These are phyloP conservation scores for Beta macrorhiza DNA, from an alignment of 179 eudicot genomes.

Conservation along the genomic window DNA sequence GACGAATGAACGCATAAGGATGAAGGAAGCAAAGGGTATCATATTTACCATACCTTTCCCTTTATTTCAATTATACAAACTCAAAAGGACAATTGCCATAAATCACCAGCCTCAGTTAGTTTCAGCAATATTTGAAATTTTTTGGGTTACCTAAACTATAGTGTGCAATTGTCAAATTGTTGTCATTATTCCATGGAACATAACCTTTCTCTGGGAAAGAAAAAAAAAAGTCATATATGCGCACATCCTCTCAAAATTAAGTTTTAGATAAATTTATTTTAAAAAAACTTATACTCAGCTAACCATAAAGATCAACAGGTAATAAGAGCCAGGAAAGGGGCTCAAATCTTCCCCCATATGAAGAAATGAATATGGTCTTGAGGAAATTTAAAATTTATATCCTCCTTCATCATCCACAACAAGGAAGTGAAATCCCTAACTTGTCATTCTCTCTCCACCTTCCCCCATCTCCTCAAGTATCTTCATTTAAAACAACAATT, in stretches of 20 bases:
- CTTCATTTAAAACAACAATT: background rate
- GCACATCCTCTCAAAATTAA: background rate
- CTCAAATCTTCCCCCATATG: background rate
- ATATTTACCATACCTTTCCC: background rate
- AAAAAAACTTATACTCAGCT: background rate
- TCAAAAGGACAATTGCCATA: background rate
- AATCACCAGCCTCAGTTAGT: too few species aligned
- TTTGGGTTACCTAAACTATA: background rate
- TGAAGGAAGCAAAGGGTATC: background rate
- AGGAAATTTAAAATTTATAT: background rate
- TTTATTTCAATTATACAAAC: background rate
- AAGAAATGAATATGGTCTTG: background rate
- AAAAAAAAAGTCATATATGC: background rate
- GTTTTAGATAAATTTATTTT: background rate
- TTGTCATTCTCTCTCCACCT: background rate
- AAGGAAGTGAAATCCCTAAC: background rate
- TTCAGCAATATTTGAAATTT: background rate
- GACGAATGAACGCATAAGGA: background rate
- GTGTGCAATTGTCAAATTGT: background rate
- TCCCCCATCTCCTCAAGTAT: background rate
- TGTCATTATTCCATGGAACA: background rate
- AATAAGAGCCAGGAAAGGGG: background rate
- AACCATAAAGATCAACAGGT: background rate
- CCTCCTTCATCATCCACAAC: background rate
- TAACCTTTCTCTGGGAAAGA: background rate